These are phyloP conservation scores for Parathielavia appendiculata DNA, from an alignment of 495 filamentous ascomycete genomes.

Conservation along the genomic window DNA sequence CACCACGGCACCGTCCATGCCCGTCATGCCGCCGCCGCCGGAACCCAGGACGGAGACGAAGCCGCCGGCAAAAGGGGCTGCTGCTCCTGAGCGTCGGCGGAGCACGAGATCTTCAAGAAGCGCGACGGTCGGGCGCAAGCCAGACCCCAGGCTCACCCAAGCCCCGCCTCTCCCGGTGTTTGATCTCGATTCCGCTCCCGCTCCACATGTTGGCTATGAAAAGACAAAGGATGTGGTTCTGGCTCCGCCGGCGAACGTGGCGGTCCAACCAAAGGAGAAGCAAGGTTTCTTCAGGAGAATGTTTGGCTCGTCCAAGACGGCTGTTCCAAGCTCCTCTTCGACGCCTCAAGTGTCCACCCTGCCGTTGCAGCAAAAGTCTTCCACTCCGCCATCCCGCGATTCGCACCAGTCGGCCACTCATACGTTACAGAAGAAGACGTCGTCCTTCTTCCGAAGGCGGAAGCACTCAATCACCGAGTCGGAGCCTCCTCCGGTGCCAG, in stretches of 20 bases:
- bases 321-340: conserved; percentile 18
- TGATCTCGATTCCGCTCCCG: conserved; percentile 47
- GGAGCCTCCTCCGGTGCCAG: conserved; percentile 39
- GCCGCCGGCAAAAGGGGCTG: conserved; percentile 23
- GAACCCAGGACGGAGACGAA: conserved; percentile 32
- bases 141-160: conserved; percentile 26
- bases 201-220: conserved; percentile 53
- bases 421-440: conserved; percentile 78
- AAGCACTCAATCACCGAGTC: conserved; percentile 72
- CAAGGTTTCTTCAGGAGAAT: conserved; percentile 90
- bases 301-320: conserved; percentile 59
- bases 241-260: conserved; percentile 27
- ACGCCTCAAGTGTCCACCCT: conserved; percentile 20
- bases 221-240: conserved; percentile 48
- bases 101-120: conserved; percentile 61
- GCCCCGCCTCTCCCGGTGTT: conserved; percentile 29
- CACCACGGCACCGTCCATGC: conserved; percentile 41
- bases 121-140: conserved; percentile 39
- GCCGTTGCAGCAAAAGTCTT: conserved; percentile 35
- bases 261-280: conserved; percentile 54
- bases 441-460: conserved; percentile 84
- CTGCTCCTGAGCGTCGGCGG: conserved; percentile 50
- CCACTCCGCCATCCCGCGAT: conserved; percentile 46
- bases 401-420: conserved; percentile 42
- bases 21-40: conserved; percentile 39